phyloP scores from a whole-genome alignment of 148 eudicot species.

The Rhododendron molle region DNA sequence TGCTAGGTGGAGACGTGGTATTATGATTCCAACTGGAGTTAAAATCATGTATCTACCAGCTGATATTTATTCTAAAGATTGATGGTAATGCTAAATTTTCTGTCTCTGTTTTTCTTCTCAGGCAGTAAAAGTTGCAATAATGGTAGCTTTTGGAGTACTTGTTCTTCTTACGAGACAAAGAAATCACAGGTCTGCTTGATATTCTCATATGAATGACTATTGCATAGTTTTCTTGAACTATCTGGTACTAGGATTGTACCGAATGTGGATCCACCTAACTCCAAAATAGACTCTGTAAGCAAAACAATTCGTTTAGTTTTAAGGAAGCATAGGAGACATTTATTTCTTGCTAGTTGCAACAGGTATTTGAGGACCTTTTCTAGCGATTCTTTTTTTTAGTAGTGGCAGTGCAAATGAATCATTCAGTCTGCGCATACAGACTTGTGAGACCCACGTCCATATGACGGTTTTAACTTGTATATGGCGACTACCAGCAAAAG shows the following conservation, averaged over 20 bases:
- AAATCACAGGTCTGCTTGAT: constrained; percentile 38
- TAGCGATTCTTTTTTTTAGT: background rate
- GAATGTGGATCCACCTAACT: background rate
- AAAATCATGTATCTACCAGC: background rate
- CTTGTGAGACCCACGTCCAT: background rate
- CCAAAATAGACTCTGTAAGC: background rate
- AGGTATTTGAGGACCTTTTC: background rate
- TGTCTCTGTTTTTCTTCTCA: constrained; percentile 16
- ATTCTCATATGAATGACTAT: background rate
- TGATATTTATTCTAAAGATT: background rate
- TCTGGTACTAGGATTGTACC: background rate
- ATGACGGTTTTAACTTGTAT: background rate
- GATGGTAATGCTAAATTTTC: background rate
- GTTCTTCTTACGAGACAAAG: constrained; percentile 69
- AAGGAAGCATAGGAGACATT: background rate
- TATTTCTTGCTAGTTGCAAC: background rate
- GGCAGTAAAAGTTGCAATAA: constrained; percentile 64
- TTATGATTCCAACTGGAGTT: background rate
- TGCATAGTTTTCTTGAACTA: background rate
- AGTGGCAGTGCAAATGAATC: background rate
- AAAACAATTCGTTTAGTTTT: too few relatives aligned
- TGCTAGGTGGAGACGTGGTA: background rate
- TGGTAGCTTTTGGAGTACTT: constrained; percentile 76
- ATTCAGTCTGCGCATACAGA: background rate
- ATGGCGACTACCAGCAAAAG: background rate